phyloP scores from a whole-genome alignment of 371 early-diverging fungal species.

The Haplosporangium sp. region DNA sequence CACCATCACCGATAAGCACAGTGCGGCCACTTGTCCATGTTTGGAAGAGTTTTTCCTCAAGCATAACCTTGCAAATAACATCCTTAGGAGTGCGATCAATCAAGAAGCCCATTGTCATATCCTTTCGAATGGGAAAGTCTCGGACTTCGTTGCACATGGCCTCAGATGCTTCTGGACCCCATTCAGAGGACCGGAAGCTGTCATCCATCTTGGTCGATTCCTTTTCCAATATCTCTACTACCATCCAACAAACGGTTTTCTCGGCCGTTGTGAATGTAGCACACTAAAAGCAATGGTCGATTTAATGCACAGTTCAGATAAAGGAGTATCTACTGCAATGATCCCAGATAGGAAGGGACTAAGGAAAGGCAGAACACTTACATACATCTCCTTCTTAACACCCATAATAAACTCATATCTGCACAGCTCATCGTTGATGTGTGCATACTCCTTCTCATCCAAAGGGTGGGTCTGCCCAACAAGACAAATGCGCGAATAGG shows the following conservation, averaged over 20 bases:
- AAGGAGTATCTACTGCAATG: neutral
- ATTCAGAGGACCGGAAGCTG: conserved; percentile 19
- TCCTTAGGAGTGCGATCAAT: conserved; percentile 16
- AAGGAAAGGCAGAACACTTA: neutral
- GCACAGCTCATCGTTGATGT: neutral
- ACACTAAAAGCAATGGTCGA: conserved; percentile 1
- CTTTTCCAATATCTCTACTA: neutral
- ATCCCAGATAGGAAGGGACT: neutral
- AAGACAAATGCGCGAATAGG: conserved; percentile 8
- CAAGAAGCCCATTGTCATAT: conserved; percentile 9
- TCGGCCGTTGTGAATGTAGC: conserved; percentile 2
- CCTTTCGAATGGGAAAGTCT: conserved; percentile 4
- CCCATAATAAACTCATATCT: neutral
- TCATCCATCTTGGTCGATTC: neutral
- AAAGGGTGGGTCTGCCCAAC: conserved; percentile 15
- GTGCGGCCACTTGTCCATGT: conserved; percentile 24
- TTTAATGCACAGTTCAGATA: neutral
- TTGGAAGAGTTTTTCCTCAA: conserved; percentile 27
- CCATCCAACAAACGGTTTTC: conserved; percentile 15
- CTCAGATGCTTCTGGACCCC: conserved; percentile 19
- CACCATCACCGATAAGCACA: conserved; percentile 21
- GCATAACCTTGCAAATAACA: conserved; percentile 25
- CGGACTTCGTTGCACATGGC: conserved; percentile 17
- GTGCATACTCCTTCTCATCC: neutral
- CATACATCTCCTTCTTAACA: neutral